phyloP scores from a whole-genome alignment of 345 rosid genomes.

The Citrus medica region DNA sequence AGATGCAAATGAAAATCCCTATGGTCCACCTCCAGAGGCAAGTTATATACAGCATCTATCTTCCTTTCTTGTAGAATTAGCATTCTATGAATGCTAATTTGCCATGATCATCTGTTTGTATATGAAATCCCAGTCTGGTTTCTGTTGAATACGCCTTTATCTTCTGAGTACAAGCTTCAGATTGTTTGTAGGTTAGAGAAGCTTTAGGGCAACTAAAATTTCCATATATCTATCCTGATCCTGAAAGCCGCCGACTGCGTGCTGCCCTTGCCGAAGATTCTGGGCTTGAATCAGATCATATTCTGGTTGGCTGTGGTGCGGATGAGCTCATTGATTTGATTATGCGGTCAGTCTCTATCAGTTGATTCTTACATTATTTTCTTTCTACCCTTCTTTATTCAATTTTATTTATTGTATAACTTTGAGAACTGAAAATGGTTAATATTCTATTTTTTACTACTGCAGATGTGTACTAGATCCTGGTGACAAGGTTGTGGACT shows the following conservation, averaged over 20 bases:
- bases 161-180: slow-evolving; percentile 29
- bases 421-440: neutral
- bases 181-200: slow-evolving; percentile 75
- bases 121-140: neutral
- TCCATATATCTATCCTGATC: slow-evolving; percentile 90
- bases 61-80: neutral
- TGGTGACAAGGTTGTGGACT: slow-evolving; percentile 91
- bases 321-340: slow-evolving; percentile 96
- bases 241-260: slow-evolving; percentile 76
- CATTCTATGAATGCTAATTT: neutral
- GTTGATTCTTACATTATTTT: neutral
- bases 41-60: slow-evolving; percentile 17
- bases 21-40: slow-evolving; percentile 99
- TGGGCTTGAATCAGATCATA: slow-evolving; percentile 78
- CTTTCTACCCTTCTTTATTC: neutral
- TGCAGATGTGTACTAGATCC: slow-evolving; percentile 90
- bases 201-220: slow-evolving; percentile 85
- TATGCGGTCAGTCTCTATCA: slow-evolving; percentile 62
- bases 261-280: slow-evolving; percentile 85
- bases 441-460: neutral
- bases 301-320: slow-evolving; percentile 95
- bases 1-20: slow-evolving; percentile 99
- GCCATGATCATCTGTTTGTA: neutral
- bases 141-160: slow-evolving; percentile 8
- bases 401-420: neutral